Percentiles rank a stretch among this genome's conserved stretches.
Conservation (phyloP, 768 basidiomycete genomes). For the Tubosaeta sp. region DNA sequence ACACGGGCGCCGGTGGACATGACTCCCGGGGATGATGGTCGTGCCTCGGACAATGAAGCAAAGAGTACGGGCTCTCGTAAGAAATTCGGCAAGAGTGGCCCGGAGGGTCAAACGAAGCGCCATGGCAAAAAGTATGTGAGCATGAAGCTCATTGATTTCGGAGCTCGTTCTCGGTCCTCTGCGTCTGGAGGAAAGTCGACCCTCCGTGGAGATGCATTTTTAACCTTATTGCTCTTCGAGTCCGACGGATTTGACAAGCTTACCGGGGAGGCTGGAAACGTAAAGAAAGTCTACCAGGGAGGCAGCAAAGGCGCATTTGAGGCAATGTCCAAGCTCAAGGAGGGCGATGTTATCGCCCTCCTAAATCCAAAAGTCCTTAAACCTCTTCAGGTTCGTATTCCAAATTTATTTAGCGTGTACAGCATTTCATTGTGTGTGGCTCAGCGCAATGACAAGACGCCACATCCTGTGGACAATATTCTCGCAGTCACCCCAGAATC, state of each 20-base stretch:
- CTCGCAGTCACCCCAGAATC: conserved; percentile 86
- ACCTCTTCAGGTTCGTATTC: conserved; percentile 66
- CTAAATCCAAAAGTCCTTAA: conserved; percentile 85
- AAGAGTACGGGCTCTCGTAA: conserved; percentile 5
- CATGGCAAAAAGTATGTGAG: conserved; percentile 80
- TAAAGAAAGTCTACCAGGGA: conserved; percentile 71
- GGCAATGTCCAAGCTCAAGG: conserved; percentile 73
- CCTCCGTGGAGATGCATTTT: conserved; percentile 76
- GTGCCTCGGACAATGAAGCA: conserved; percentile 31
- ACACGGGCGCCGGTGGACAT: conserved; percentile 60
- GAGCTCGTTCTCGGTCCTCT: conserved; percentile 54
- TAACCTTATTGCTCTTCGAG: conserved; percentile 86
- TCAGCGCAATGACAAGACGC: conserved; percentile 40
- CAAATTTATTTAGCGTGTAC: not conserved
- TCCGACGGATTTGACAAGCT: conserved; percentile 66
- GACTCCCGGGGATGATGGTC: conserved; percentile 43
- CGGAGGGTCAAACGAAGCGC: conserved; percentile 31
- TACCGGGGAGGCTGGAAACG: conserved; percentile 45
- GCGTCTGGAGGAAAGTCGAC: conserved; percentile 51
- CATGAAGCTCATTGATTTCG: conserved; percentile 80
- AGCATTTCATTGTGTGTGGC: not conserved
- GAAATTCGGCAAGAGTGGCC: conserved; percentile 13
- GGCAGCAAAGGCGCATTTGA: conserved; percentile 95
- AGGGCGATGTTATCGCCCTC: conserved; percentile 87
- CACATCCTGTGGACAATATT: conserved; percentile 77